These are phyloP conservation scores for Dactylonectria macrodidyma DNA, from an alignment of 2,329 filamentous ascomycete genomes.

Conservation along the genomic window DNA sequence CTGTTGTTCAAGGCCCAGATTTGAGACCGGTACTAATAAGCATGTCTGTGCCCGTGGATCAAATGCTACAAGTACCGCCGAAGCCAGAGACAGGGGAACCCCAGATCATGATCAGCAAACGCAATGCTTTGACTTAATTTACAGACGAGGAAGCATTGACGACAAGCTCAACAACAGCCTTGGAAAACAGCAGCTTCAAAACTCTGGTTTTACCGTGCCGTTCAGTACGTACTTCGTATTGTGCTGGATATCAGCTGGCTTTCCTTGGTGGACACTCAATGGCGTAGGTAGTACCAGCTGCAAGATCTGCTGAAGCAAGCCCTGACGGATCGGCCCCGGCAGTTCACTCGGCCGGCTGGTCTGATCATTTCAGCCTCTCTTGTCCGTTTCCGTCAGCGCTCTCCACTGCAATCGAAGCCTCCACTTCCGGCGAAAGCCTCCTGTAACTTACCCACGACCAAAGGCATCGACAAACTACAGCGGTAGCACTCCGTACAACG, in stretches of 20 bases:
- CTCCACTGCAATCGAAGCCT: background rate
- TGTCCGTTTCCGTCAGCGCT: constrained; percentile 27
- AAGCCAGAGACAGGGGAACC: constrained; percentile 2
- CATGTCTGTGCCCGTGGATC: constrained; percentile 1
- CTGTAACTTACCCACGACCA: background rate
- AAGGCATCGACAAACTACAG: too few species aligned
- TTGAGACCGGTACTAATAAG: constrained; percentile 21
- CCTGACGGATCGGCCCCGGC: constrained; percentile 26
- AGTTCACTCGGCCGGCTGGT: constrained; percentile 27
- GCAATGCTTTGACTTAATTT: constrained; percentile 2
- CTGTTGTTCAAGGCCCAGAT: constrained; percentile 12
- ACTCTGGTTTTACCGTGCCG: too few species aligned
- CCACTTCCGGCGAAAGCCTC: background rate
- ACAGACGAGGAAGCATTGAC: background rate
- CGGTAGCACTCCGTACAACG: too few species aligned
- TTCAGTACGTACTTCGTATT: too few species aligned
- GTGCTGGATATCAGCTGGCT: too few species aligned
- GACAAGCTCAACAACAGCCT: background rate
- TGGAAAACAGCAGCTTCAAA: background rate
- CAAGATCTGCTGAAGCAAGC: constrained; percentile 23
- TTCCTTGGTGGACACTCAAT: too few species aligned
- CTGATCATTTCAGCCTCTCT: constrained; percentile 27
- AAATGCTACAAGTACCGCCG: constrained; percentile 6
- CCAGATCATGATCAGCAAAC: background rate
- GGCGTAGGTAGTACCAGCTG: background rate